Conservation (phyloP, 495 filamentous ascomycete species). For the Neurospora sp. region DNA sequence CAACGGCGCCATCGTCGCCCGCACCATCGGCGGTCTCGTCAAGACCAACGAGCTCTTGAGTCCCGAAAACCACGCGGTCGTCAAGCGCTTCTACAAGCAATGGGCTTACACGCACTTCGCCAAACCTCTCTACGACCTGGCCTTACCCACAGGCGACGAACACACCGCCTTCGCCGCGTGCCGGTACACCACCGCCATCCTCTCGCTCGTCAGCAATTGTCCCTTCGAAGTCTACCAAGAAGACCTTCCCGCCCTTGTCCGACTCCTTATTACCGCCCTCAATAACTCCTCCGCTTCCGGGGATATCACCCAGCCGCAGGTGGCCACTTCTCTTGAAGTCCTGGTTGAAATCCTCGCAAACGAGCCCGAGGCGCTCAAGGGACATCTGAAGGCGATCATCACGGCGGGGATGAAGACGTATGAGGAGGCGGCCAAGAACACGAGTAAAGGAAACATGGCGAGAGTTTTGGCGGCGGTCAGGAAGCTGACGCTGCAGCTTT, state of each 20-base stretch:
- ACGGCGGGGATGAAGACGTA: slow-evolving; percentile 21
- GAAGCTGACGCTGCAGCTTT: slow-evolving; percentile 28
- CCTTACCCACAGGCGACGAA: slow-evolving; percentile 10
- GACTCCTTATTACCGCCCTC: slow-evolving; percentile 30
- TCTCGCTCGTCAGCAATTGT: slow-evolving; percentile 32
- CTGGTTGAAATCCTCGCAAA: slow-evolving; percentile 29
- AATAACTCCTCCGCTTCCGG: slow-evolving; percentile 1
- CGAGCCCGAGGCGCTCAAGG: slow-evolving; percentile 23
- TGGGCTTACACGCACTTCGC: slow-evolving; percentile 23
- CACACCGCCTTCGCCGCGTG: slow-evolving; percentile 7
- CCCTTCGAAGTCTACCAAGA: slow-evolving; percentile 32
- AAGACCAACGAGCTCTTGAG: slow-evolving; percentile 15
- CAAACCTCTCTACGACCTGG: slow-evolving; percentile 18
- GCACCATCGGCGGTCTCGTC: slow-evolving; percentile 19
- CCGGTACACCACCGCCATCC: slow-evolving; percentile 19
- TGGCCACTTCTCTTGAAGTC: slow-evolving; percentile 26
- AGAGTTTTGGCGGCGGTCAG: slow-evolving; percentile 13
- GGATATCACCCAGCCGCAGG: slow-evolving; percentile 9
- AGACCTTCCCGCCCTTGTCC: slow-evolving; percentile 25
- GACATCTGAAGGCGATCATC: slow-evolving; percentile 28
- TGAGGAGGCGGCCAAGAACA: slow-evolving; percentile 12
- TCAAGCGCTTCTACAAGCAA: slow-evolving; percentile 25
- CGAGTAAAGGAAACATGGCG: not conserved
- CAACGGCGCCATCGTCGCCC: slow-evolving; percentile 19
- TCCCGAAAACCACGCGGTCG: slow-evolving; percentile 20